Percentiles rank a stretch among this genome's conserved stretches.
phyloP scores from a whole-genome alignment of 306 rosid genomes.

The Vigna unguiculata region DNA sequence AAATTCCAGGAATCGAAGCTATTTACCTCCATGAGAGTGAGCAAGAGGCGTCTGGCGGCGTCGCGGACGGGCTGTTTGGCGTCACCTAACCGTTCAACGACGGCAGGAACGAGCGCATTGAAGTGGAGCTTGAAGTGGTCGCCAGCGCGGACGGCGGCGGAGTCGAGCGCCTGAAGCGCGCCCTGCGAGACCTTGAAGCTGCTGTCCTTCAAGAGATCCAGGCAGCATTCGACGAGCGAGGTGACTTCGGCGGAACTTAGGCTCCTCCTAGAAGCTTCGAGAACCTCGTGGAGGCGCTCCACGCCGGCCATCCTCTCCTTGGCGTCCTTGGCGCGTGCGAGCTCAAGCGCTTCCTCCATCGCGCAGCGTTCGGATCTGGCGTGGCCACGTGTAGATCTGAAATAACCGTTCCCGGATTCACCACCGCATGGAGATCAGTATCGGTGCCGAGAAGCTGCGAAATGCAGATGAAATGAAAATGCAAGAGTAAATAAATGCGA shows the following conservation, averaged over 20 bases:
- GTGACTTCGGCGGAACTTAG: constrained; percentile 75
- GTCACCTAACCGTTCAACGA: constrained; percentile 91
- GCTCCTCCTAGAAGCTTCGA: constrained; percentile 87
- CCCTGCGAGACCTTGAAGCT: constrained; percentile 97
- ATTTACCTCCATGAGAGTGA: constrained; percentile 97
- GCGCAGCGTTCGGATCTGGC: constrained; percentile 48
- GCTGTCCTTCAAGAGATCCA: constrained; percentile 95
- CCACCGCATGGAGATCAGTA: constrained; percentile 5
- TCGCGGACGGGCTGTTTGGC: constrained; percentile 98
- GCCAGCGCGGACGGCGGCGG: constrained; percentile 96
- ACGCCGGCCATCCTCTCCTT: constrained; percentile 99
- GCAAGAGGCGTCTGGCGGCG: constrained; percentile 93
- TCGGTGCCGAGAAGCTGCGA: background rate
- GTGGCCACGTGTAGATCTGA: constrained; percentile 51
- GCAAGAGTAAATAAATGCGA: constrained; percentile 15
- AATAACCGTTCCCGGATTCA: background rate
- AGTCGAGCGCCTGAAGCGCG: constrained; percentile 90
- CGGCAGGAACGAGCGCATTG: constrained; percentile 95
- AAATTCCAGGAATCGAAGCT: background rate
- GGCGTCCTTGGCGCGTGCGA: constrained; percentile 92
- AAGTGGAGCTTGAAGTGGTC: constrained; percentile 94
- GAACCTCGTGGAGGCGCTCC: constrained; percentile 86
- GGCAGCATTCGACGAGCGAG: constrained; percentile 80
- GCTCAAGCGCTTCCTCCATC: constrained; percentile 98
- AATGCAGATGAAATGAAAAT: constrained; percentile 11